Evolutionary conservation across 179 eudicot species (phyloP).

Genomic region (Spergularia azorica): DNA sequence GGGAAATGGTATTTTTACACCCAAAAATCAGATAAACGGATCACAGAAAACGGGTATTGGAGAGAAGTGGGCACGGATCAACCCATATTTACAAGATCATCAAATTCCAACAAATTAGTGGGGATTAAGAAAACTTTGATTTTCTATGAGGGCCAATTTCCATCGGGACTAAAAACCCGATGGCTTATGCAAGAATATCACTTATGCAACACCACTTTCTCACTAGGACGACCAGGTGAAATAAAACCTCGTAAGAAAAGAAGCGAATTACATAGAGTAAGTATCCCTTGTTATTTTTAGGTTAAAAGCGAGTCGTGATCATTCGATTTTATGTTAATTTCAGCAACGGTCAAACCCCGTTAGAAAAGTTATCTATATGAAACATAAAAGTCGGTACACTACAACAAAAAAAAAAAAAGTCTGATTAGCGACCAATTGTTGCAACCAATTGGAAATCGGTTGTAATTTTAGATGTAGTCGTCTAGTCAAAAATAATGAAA

Average conservation of each 20-base stretch:
- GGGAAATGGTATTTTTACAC: conserved; percentile 27
- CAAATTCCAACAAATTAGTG: conserved; percentile 10
- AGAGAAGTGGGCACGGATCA: conserved; percentile 20
- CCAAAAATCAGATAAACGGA: conserved; percentile 5
- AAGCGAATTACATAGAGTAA: conserved; percentile 11
- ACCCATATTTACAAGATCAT: conserved; percentile 12
- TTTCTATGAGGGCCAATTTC: conserved; percentile 9
- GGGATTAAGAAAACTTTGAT: conserved; percentile 21
- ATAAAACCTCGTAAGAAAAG: conserved; percentile 1
- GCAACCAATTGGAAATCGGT: too few relatives aligned
- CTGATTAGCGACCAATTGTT: too few relatives aligned
- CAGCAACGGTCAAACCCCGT: too few relatives aligned
- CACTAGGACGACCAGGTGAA: too few relatives aligned
- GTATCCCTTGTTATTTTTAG: neutral
- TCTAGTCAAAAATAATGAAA: too few relatives aligned
- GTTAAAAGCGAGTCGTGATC: too few relatives aligned
- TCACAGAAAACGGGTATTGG: conserved; percentile 21
- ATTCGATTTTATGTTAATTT: too few relatives aligned
- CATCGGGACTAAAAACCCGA: conserved; percentile 12
- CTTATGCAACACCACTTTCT: conserved; percentile 9
- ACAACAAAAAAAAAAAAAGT: too few relatives aligned
- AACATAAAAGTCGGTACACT: too few relatives aligned
- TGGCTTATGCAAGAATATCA: conserved; percentile 31
- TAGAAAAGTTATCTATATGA: too few relatives aligned
- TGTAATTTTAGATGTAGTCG: too few relatives aligned